Percentiles rank a stretch among this genome's conserved stretches.
These are phyloP conservation scores for Gossypium stocksii DNA, from an alignment of 345 rosid species.

Conservation along the genomic window DNA sequence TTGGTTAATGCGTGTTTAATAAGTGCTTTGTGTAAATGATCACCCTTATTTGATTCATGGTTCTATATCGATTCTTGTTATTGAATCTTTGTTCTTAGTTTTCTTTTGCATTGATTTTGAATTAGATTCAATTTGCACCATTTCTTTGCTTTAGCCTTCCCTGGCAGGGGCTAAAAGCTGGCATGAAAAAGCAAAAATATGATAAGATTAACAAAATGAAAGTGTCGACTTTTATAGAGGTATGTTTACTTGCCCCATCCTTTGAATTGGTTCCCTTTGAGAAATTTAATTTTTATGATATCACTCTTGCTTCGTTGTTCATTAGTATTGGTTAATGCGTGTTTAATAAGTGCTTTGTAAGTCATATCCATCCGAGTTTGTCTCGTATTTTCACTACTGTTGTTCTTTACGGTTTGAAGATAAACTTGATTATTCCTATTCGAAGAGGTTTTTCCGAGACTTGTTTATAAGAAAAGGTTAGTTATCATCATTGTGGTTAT, in stretches of 20 bases:
- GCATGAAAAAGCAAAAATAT: conserved; percentile 83
- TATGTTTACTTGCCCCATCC: conserved; percentile 15
- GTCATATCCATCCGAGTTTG: conserved; percentile 64
- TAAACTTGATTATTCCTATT: conserved; percentile 75
- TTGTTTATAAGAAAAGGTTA: conserved; percentile 78
- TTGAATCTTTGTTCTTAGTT: not conserved
- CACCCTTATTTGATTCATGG: not conserved
- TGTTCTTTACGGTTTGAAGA: conserved; percentile 73
- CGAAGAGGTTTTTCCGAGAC: conserved; percentile 76
- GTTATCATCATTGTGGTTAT: not conserved
- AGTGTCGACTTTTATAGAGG: conserved; percentile 82
- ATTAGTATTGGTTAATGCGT: not conserved
- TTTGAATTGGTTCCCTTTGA: not conserved
- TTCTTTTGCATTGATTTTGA: conserved; percentile 15
- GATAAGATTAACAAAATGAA: conserved; percentile 81
- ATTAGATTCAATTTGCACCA: conserved; percentile 13
- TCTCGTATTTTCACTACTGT: conserved; percentile 70
- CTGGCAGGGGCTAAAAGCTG: conserved; percentile 84
- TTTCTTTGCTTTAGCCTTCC: conserved; percentile 57
- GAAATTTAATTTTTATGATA: conserved; percentile 8
- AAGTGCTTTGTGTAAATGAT: conserved; percentile 55
- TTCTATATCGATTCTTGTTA: conserved; percentile 5
- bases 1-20: conserved; percentile 13
- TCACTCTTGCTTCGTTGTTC: not conserved
- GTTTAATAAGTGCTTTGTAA: conserved; percentile 58